Percentiles rank a stretch among this genome's conserved stretches.
Evolutionary conservation across 2,329 filamentous ascomycete species (phyloP).

Genomic region (Colletotrichum ledebouriae): DNA sequence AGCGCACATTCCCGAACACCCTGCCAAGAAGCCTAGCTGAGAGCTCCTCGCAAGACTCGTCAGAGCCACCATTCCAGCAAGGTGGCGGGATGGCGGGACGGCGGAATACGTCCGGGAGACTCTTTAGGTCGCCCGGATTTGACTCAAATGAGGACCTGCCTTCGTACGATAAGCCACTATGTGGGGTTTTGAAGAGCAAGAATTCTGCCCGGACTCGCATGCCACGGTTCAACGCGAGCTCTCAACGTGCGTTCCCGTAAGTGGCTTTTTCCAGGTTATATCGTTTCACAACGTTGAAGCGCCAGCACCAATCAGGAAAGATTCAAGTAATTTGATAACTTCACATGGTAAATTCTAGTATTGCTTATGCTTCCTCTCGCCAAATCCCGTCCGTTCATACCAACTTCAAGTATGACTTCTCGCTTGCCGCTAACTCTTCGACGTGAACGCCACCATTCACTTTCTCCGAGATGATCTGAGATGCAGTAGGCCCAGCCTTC

Average conservation of each 20-base stretch:
- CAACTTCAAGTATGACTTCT: constrained; percentile 6
- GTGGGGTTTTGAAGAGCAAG: not conserved
- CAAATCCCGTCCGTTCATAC: not conserved
- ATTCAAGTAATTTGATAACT: not conserved
- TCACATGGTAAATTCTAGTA: not conserved
- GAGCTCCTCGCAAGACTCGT: constrained; percentile 2
- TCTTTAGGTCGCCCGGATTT: not conserved
- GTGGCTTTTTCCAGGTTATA: not conserved
- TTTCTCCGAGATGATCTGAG: not conserved
- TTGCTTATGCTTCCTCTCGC: not conserved
- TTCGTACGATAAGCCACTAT: constrained; percentile 30
- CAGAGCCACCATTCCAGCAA: constrained; percentile 21
- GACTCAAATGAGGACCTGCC: constrained; percentile 6
- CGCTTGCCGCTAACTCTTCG: not conserved
- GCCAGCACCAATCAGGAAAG: not conserved
- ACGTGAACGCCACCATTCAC: not conserved
- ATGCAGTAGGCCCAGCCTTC: not conserved
- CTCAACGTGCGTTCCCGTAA: not conserved
- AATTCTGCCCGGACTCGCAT: not conserved
- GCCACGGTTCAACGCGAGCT: not conserved
- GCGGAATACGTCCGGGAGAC: too few species aligned
- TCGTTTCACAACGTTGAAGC: not conserved
- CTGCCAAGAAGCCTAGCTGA: constrained; percentile 1
- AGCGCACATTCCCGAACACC: constrained; percentile 18
- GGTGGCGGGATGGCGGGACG: not conserved